phyloP scores from a whole-genome alignment of 164 flowering plant species.

The Nelumbo lutea region DNA sequence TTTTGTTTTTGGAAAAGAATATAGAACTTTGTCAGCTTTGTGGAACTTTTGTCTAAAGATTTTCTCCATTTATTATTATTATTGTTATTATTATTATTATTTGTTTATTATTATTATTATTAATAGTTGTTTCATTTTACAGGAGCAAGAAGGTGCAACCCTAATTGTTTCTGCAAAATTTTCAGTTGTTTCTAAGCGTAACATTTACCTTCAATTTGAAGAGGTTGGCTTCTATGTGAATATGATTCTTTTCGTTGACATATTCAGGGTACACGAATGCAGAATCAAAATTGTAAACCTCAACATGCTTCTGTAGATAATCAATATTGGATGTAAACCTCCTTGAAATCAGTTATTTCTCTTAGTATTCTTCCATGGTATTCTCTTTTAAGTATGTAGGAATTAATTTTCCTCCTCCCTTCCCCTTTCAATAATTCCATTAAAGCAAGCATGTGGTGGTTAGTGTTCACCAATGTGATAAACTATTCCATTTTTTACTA shows the following conservation, averaged over 20 bases:
- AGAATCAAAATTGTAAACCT: background rate
- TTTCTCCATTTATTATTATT: background rate
- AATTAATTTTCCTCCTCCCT: too few species aligned
- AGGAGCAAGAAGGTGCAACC: constrained; percentile 96
- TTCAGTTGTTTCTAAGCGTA: constrained; percentile 63
- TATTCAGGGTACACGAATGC: background rate
- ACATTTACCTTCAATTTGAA: constrained; percentile 82
- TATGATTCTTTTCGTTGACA: background rate
- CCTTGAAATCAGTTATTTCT: too few species aligned
- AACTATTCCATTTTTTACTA: too few species aligned
- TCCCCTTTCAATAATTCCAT: too few species aligned
- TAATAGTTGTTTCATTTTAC: constrained; percentile 1
- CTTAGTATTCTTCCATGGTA: background rate
- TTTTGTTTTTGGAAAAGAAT: background rate
- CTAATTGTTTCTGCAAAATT: constrained; percentile 87
- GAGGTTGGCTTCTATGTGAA: constrained; percentile 48
- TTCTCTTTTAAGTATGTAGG: too few species aligned
- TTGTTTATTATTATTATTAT: background rate
- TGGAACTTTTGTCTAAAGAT: background rate
- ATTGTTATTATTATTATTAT: background rate
- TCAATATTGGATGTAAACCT: background rate
- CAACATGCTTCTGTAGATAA: background rate
- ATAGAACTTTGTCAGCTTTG: background rate
- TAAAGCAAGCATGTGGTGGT: too few species aligned
- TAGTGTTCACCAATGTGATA: too few species aligned